These are phyloP conservation scores for Misopates orontium DNA, from an alignment of 257 asterid genomes.

Conservation along the genomic window DNA sequence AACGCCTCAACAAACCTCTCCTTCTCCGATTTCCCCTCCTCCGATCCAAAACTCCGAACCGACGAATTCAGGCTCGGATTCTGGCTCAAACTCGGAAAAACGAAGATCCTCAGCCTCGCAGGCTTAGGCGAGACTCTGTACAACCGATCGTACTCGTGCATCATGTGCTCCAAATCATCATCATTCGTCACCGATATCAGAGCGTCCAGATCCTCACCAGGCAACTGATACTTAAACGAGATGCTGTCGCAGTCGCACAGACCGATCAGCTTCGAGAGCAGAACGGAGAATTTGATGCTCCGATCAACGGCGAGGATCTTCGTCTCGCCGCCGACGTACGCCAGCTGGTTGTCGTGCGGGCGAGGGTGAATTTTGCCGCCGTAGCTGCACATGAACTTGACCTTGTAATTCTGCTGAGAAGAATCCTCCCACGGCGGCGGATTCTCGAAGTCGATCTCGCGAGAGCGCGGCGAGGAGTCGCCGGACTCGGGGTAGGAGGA, in stretches of 20 bases:
- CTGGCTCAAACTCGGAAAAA: conserved; percentile 48
- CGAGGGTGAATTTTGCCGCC: conserved; percentile 95
- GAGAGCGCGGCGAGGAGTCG: conserved; percentile 87
- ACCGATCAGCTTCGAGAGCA: conserved; percentile 61
- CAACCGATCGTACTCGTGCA: conserved; percentile 89
- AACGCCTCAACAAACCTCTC: conserved; percentile 92
- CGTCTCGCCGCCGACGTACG: conserved; percentile 93
- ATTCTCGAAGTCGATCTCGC: conserved; percentile 85
- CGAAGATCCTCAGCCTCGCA: conserved; percentile 77
- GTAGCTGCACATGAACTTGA: conserved; percentile 92
- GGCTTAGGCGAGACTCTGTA: conserved; percentile 72
- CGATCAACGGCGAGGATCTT: conserved; percentile 90
- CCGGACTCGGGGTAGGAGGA: conserved; percentile 88
- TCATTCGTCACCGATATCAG: conserved; percentile 89
- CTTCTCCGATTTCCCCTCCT: conserved; percentile 79
- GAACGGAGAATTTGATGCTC: conserved; percentile 43
- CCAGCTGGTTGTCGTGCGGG: conserved; percentile 82
- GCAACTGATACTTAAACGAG: conserved; percentile 84
- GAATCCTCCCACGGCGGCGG: conserved; percentile 77
- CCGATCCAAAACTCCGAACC: conserved; percentile 69
- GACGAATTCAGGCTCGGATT: conserved; percentile 41
- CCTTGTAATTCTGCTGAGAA: conserved; percentile 50
- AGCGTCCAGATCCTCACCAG: conserved; percentile 97
- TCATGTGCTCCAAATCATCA: conserved; percentile 94
- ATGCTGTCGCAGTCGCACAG: conserved; percentile 58